Base-by-base conservation (phyloP, 2,329 filamentous ascomycete genomes). In the Scedosporium minutisporum region DNA sequence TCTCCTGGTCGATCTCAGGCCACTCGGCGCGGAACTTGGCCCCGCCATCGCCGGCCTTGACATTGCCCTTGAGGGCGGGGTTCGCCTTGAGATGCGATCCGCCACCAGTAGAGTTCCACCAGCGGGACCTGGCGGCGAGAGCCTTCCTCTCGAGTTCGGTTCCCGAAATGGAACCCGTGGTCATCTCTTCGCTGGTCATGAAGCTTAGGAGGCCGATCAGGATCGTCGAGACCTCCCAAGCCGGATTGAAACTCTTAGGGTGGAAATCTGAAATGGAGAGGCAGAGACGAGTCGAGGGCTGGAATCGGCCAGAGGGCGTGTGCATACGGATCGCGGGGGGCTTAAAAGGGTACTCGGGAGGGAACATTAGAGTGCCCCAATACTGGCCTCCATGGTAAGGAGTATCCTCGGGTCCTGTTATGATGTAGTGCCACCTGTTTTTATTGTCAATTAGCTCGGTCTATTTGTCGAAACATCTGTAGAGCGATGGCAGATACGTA, bases 151-250 rank as follows among this genome's bases (percentile, higher is more conserved):
- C 93, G 3, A 83, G 79, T 59, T 90, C 84, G 0, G 85, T 88
- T 18, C 87, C 90, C 5, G 88, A 87, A 33, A 99, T 85, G 33
- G 88, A 93, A 2, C 95, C 95, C 0, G 95, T 97, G 0, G 95
- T 99, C 89, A 97, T 97, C 78, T 99, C 95, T 72, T 99, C 93
- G 67, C 90, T 91, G 2, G 93, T 97, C 95, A 99, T 99, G 76
- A 99, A 99, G 46, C 90, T 96, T 65, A 97, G 80, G 29, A 99
- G 83, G 9, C 95, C 95, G 62, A 96, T 96, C 16, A 99, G 80
- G 66, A 99, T 99, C 0, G 95, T 99, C 62, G 89, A 93, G 6
- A 99, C 95, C 71, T 96, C 93, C 95, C 95, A 99, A 1, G 95
- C 93, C 1, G 95, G 95, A 73, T 99, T 99, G 80, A 97, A 99